Evolutionary conservation across 2,329 filamentous ascomycete genomes (phyloP).

Genomic region (Pseudopyricularia javanii): DNA sequence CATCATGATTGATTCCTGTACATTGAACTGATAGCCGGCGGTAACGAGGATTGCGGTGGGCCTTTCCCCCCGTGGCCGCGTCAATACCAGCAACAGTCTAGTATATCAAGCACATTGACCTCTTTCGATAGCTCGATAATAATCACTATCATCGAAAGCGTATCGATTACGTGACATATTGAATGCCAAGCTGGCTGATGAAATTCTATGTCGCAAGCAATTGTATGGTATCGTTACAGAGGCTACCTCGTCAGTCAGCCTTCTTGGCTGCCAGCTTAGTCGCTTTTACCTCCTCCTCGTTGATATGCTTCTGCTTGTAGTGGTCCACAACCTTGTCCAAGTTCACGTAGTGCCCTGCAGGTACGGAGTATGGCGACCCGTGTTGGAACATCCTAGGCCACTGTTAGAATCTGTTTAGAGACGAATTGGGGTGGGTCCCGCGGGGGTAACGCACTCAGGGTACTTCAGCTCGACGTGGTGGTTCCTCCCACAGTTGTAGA

Average conservation of each 20-base stretch:
- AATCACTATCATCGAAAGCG: too few species aligned
- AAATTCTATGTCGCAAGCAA: not conserved
- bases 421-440: not conserved
- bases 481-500: conserved; percentile 32
- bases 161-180: too few species aligned
- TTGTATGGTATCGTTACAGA: not conserved
- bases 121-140: too few species aligned
- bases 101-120: too few species aligned
- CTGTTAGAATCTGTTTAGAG: not conserved
- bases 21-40: too few species aligned
- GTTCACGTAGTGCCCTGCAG: conserved; percentile 40
- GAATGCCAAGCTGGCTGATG: not conserved
- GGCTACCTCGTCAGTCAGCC: conserved; percentile 2
- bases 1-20: too few species aligned
- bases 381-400: conserved; percentile 32
- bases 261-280: conserved; percentile 30
- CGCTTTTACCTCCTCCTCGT: conserved; percentile 42
- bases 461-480: conserved; percentile 38
- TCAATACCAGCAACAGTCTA: too few species aligned
- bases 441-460: conserved; percentile 39
- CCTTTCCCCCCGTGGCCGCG: too few species aligned
- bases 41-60: too few species aligned
- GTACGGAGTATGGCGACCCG: conserved; percentile 39
- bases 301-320: conserved; percentile 40
- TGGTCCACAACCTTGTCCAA: conserved; percentile 45